These are phyloP conservation scores for Croton laevigatus DNA, from an alignment of 441 rosid genomes.

Conservation along the genomic window DNA sequence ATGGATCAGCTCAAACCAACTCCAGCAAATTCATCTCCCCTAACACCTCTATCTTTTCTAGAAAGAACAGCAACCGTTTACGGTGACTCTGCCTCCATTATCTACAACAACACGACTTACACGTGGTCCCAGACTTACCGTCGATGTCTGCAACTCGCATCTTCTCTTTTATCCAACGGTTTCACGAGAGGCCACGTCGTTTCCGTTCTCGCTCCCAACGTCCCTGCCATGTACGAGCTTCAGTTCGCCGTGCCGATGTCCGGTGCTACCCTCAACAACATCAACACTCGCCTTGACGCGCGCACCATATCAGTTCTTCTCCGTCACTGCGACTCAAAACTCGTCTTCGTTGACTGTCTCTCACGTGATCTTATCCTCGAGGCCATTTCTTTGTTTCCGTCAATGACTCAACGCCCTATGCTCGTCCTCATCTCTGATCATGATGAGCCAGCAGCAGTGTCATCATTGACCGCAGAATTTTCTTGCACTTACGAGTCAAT, in stretches of 20 bases:
- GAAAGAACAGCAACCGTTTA: constrained; percentile 74
- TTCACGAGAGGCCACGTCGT: constrained; percentile 51
- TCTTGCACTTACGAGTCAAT: constrained; percentile 28
- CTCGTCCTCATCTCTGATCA: constrained; percentile 35
- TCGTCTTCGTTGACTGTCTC: constrained; percentile 35
- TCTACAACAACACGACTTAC: constrained; percentile 48
- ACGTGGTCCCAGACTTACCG: constrained; percentile 67
- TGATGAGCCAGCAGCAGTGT: constrained; percentile 1
- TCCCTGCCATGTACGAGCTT: constrained; percentile 84
- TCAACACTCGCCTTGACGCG: constrained; percentile 44
- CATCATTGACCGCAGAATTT: constrained; percentile 10
- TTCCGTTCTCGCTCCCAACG: constrained; percentile 66
- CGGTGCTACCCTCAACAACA: constrained; percentile 48
- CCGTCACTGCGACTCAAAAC: constrained; percentile 33
- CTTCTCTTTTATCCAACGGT: constrained; percentile 49
- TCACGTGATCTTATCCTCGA: constrained; percentile 26
- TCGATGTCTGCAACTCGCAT: constrained; percentile 73
- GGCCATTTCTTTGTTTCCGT: constrained; percentile 33
- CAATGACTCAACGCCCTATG: constrained; percentile 9
- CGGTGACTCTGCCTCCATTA: constrained; percentile 61
- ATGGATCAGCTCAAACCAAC: constrained; percentile 61
- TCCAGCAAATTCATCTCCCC: constrained; percentile 55
- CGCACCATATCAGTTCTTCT: constrained; percentile 34
- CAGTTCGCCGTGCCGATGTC: constrained; percentile 80
- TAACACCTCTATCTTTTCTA: constrained; percentile 58